Evolutionary conservation across 768 basidiomycete species (phyloP).

Genomic region (Lenzites betulinus): DNA sequence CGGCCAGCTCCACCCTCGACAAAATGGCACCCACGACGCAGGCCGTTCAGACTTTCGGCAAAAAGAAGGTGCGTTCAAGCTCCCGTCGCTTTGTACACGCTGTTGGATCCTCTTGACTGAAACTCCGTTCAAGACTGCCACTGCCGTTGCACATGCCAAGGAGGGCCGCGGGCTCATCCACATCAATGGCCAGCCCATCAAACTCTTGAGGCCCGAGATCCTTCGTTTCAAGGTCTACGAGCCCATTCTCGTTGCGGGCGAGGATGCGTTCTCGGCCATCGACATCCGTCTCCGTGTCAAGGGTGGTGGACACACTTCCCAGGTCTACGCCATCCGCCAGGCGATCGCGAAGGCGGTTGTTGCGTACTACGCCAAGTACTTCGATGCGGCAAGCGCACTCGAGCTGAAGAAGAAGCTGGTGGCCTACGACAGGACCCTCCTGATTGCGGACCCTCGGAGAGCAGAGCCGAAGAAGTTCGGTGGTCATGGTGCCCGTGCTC

Average conservation of each 20-base stretch:
- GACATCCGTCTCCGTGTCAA: slow-evolving; percentile 98
- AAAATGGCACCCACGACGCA: slow-evolving; percentile 76
- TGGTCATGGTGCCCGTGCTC: slow-evolving; percentile 96
- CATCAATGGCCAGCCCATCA: slow-evolving; percentile 95
- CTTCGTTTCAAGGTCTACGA: slow-evolving; percentile 99
- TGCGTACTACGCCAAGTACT: slow-evolving; percentile 98
- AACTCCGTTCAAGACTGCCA: slow-evolving; percentile 74
- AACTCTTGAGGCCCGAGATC: slow-evolving; percentile 93
- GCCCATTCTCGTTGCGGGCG: slow-evolving; percentile 90
- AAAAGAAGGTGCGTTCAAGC: slow-evolving; percentile 84
- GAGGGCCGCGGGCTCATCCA: slow-evolving; percentile 96
- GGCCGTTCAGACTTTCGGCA: slow-evolving; percentile 99
- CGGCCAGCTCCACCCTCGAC: slow-evolving; percentile 27
- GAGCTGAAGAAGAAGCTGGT: slow-evolving; percentile 98
- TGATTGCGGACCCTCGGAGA: slow-evolving; percentile 94
- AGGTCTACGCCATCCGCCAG: slow-evolving; percentile 98
- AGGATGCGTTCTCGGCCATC: slow-evolving; percentile 81
- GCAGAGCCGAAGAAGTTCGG: slow-evolving; percentile 99
- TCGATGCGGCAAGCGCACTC: slow-evolving; percentile 95
- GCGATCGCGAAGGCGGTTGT: slow-evolving; percentile 97
- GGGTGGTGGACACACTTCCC: slow-evolving; percentile 99
- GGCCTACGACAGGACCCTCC: slow-evolving; percentile 87
- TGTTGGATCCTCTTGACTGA: not conserved
- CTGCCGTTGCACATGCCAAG: slow-evolving; percentile 95
- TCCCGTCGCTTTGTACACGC: not conserved